phyloP scores from a whole-genome alignment of 2,329 filamentous ascomycete genomes.

The Elsinoe fawcettii region DNA sequence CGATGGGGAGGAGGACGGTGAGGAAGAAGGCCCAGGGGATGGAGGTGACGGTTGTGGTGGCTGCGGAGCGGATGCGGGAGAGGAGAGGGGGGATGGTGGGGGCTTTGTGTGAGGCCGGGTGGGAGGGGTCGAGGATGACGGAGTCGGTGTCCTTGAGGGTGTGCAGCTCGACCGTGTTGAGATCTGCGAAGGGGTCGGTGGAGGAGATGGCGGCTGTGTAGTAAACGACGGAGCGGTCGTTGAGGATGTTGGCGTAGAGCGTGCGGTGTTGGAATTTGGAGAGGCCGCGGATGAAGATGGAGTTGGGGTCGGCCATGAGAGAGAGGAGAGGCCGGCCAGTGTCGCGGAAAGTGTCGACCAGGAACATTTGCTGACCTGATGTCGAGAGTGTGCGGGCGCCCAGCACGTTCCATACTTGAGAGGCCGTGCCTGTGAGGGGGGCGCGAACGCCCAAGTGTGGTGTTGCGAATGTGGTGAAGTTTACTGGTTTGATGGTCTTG shows the following conservation, averaged over 20 bases:
- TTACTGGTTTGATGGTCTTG: conserved; percentile 72
- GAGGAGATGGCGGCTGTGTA: conserved; percentile 75
- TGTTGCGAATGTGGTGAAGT: conserved; percentile 87
- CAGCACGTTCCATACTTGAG: conserved; percentile 62
- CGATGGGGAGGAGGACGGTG: conserved; percentile 65
- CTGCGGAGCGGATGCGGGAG: conserved; percentile 19
- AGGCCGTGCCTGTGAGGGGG: conserved; percentile 36
- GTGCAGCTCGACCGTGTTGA: conserved; percentile 61
- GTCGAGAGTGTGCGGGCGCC: conserved; percentile 72
- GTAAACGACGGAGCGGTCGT: conserved; percentile 73
- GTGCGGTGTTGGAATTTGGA: conserved; percentile 66
- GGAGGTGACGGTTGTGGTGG: conserved; percentile 39
- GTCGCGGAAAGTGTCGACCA: conserved; percentile 75
- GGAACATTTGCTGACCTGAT: conserved; percentile 81
- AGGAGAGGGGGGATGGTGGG: conserved; percentile 19
- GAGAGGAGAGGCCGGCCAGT: conserved; percentile 73
- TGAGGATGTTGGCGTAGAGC: conserved; percentile 78
- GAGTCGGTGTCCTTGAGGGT: conserved; percentile 66
- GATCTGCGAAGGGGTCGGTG: conserved; percentile 66
- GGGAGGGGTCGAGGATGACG: conserved; percentile 62
- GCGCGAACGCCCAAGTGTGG: conserved; percentile 55
- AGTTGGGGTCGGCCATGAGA: conserved; percentile 72
- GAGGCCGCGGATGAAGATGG: conserved; percentile 77
- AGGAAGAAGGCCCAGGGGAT: conserved; percentile 60
- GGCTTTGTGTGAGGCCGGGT: conserved; percentile 49